A percentile compares a stretch with the other conserved stretches of the same genome.
These are phyloP conservation scores for Agrocybe praecox DNA, from an alignment of 768 basidiomycete species.

Conservation along the genomic window DNA sequence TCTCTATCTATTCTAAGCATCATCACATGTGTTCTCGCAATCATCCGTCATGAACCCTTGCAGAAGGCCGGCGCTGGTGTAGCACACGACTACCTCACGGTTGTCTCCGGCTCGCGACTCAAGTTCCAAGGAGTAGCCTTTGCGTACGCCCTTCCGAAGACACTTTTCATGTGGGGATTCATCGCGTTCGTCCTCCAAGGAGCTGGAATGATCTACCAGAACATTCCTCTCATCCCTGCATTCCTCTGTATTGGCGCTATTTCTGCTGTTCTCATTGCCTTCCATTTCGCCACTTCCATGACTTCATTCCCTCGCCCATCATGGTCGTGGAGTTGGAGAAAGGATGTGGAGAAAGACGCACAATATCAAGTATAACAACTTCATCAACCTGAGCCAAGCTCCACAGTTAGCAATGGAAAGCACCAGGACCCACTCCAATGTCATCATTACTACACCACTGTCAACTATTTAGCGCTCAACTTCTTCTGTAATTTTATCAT, in stretches of 20 bases:
- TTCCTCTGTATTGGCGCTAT: slow-evolving; percentile 10
- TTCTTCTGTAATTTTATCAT: no score
- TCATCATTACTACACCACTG: no score
- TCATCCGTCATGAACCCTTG: slow-evolving; percentile 39
- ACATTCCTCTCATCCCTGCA: slow-evolving; percentile 5
- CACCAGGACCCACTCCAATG: no score
- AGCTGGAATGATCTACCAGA: slow-evolving; percentile 25
- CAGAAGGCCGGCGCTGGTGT: slow-evolving; percentile 33
- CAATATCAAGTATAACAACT: background rate
- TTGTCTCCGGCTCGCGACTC: slow-evolving; percentile 36
- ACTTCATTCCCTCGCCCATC: slow-evolving; percentile 3
- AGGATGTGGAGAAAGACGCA: background rate
- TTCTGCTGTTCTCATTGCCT: slow-evolving; percentile 18
- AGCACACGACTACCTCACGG: slow-evolving; percentile 41
- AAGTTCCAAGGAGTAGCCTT: slow-evolving; percentile 55
- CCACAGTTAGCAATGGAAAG: no score
- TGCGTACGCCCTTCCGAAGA: slow-evolving; percentile 54
- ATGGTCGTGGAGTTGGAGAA: background rate
- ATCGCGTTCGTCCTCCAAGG: slow-evolving; percentile 35
- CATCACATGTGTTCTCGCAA: slow-evolving; percentile 32
- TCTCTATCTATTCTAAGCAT: slow-evolving; percentile 36
- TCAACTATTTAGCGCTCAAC: no score
- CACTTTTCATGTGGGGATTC: slow-evolving; percentile 52
- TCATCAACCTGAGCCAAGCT: background rate
- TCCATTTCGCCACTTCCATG: slow-evolving; percentile 19